Conservation (phyloP, 371 early-diverging fungal species). For the Mucor irregularis region DNA sequence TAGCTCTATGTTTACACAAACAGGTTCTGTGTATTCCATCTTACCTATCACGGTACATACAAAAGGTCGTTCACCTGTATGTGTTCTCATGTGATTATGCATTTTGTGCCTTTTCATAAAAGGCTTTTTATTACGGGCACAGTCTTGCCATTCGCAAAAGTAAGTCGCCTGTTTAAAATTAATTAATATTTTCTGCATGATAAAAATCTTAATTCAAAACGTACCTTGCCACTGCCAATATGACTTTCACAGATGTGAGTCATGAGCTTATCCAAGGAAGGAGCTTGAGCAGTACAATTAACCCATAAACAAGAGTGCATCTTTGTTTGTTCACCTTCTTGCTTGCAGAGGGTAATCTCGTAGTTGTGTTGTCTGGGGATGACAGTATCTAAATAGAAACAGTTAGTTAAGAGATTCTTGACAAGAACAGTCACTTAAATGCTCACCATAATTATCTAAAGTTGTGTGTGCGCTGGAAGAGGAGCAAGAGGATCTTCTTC, state of each 20-base stretch:
- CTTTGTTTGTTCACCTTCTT: slow-evolving; percentile 10
- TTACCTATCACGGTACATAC: slow-evolving; percentile 30
- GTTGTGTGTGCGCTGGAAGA: no score
- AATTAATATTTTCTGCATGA: no score
- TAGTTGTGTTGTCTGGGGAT: not conserved
- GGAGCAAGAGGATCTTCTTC: no score
- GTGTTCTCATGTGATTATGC: slow-evolving; percentile 85
- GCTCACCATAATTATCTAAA: no score
- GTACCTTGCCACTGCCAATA: slow-evolving; percentile 31
- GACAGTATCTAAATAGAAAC: no score
- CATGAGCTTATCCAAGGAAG: slow-evolving; percentile 48
- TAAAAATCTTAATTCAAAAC: no score
- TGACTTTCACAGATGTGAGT: slow-evolving; percentile 27
- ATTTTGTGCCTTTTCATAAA: slow-evolving; percentile 91
- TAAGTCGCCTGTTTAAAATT: slow-evolving; percentile 62
- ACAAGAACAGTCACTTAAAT: no score
- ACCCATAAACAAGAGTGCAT: slow-evolving; percentile 61
- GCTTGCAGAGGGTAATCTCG: not conserved
- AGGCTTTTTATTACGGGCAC: slow-evolving; percentile 72
- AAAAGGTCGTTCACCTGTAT: slow-evolving; percentile 82
- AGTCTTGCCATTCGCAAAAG: slow-evolving; percentile 81
- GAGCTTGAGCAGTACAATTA: slow-evolving; percentile 55
- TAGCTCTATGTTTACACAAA: not conserved
- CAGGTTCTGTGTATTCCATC: not conserved
- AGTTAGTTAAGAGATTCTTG: no score